Base-by-base conservation (phyloP, 106 monocot species). In the Posidonia australis region DNA sequence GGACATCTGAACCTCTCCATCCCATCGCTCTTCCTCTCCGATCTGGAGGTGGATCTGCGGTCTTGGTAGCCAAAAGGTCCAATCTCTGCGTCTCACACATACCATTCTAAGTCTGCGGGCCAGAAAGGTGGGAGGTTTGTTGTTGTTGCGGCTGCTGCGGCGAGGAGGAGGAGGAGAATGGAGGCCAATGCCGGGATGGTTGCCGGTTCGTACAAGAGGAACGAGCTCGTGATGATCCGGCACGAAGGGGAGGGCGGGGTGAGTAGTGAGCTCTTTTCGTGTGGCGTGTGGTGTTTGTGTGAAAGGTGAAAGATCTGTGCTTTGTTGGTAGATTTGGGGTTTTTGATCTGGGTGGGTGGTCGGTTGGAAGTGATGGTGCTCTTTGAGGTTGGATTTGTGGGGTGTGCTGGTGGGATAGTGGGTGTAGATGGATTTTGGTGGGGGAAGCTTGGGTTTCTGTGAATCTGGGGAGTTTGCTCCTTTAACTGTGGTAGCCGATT, bases 121-220 rank as follows among this genome's bases (percentile, higher is more conserved):
- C 30, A 17, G 43, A 62, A 44, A 62, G 62, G 41, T 44, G 62
- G 42, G 62, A 45, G 42, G 11, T 62, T 62, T 62, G n/a, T 51
- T 24, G 62, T 23, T 45, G 44, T 62, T 44, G 12, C 60, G 0
- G 60, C 14, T 21, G 43, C 18, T 24, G 44, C 30, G 41, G 25
- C 60, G 0, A 12, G 7, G 62, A 44, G 41, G 54, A 24, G 22
- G 54, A 55, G 58, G 13, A 54, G 21, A 54, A 92, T 92, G 92
- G 87, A 82, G 60, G 75, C 87, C 62, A 92, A 87, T 73, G 81
- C 84, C 22, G 92, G 87, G 24, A 81, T 92, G 92, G 79, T 87
- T 30, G 92, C 84, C 16, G 87, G 87, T 2, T 92, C 92, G 62
- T 77, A 76, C 80, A 82, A 76, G 70, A 73, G 87, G 57, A 87